Percentiles rank a stretch among this genome's conserved stretches.
These are phyloP conservation scores for Trichoderma aggressivum DNA, from an alignment of 2,329 filamentous ascomycete genomes.

Conservation along the genomic window DNA sequence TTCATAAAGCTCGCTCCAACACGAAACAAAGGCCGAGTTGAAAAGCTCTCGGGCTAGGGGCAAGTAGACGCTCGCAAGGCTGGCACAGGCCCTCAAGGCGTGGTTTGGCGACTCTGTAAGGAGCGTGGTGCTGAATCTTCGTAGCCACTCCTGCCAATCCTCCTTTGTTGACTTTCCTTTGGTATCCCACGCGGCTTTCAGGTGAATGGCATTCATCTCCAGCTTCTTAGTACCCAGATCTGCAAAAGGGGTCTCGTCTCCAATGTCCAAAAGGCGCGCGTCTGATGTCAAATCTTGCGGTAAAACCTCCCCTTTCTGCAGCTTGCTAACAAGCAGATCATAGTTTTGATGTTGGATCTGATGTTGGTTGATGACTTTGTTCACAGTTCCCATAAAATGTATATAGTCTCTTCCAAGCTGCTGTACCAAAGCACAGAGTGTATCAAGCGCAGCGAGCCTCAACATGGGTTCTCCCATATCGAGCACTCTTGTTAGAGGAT, in stretches of 20 bases:
- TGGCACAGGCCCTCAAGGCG: slow-evolving; percentile 87
- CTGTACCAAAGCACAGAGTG: slow-evolving; percentile 89
- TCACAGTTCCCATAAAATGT: slow-evolving; percentile 90
- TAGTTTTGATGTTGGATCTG: slow-evolving; percentile 90
- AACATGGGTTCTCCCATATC: slow-evolving; percentile 68
- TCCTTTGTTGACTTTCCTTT: slow-evolving; percentile 95
- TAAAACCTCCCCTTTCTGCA: slow-evolving; percentile 92
- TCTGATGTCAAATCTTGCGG: slow-evolving; percentile 91
- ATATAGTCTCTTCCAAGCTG: slow-evolving; percentile 94
- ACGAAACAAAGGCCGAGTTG: slow-evolving; percentile 98
- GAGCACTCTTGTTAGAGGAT: slow-evolving; percentile 82
- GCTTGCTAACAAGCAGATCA: slow-evolving; percentile 83
- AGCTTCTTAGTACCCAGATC: slow-evolving; percentile 91
- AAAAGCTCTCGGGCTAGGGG: slow-evolving; percentile 91
- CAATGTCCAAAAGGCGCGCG: slow-evolving; percentile 70
- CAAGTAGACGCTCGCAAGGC: slow-evolving; percentile 84
- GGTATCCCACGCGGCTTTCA: slow-evolving; percentile 96
- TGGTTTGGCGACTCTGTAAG: slow-evolving; percentile 95
- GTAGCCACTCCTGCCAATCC: slow-evolving; percentile 99
- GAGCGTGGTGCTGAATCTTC: slow-evolving; percentile 91
- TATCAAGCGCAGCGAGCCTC: slow-evolving; percentile 82
- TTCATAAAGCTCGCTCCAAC: slow-evolving; percentile 96
- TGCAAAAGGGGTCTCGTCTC: slow-evolving; percentile 75
- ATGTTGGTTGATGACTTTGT: slow-evolving; percentile 75
- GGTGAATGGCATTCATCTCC: slow-evolving; percentile 94